A percentile compares a stretch with the other conserved stretches of the same genome.
phyloP scores from a whole-genome alignment of 192 early-diverging fungal species.

The Chytriomyces sp. region DNA sequence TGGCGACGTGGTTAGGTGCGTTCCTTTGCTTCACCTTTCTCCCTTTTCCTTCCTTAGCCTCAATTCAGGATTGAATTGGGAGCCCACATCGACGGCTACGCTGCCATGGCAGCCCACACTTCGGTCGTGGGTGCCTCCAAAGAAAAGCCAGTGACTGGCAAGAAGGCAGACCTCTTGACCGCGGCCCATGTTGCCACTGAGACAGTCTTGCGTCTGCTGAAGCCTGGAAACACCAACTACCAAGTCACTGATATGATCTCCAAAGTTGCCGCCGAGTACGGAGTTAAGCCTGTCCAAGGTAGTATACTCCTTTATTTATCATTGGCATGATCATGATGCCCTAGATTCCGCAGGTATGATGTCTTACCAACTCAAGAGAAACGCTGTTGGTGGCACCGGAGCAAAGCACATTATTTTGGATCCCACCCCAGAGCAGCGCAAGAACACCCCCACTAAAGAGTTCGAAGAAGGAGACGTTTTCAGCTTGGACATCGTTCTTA shows the following conservation, averaged over 20 bases:
- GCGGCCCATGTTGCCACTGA: constrained; percentile 86
- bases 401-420: constrained; percentile 91
- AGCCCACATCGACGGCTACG: constrained; percentile 92
- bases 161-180: constrained; percentile 82
- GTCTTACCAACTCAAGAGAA: constrained; percentile 81
- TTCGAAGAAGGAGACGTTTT: constrained; percentile 92
- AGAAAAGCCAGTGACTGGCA: constrained; percentile 67
- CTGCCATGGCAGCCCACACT: constrained; percentile 83
- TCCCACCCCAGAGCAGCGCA: constrained; percentile 75
- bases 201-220: constrained; percentile 82
- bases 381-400: constrained; percentile 80
- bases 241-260: constrained; percentile 79
- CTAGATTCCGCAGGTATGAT: constrained; percentile 64
- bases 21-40: background rate
- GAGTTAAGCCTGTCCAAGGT: constrained; percentile 85
- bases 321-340: background rate
- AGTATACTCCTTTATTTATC: background rate
- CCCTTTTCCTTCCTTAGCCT: background rate
- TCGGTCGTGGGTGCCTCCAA: constrained; percentile 83
- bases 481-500: constrained; percentile 84
- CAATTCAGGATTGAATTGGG: constrained; percentile 78
- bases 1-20: constrained; percentile 78
- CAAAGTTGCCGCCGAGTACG: constrained; percentile 80
- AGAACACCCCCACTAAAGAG: constrained; percentile 59
- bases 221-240: constrained; percentile 74